Evolutionary conservation across 768 basidiomycete species (phyloP).

Genomic region (Mycena metata): DNA sequence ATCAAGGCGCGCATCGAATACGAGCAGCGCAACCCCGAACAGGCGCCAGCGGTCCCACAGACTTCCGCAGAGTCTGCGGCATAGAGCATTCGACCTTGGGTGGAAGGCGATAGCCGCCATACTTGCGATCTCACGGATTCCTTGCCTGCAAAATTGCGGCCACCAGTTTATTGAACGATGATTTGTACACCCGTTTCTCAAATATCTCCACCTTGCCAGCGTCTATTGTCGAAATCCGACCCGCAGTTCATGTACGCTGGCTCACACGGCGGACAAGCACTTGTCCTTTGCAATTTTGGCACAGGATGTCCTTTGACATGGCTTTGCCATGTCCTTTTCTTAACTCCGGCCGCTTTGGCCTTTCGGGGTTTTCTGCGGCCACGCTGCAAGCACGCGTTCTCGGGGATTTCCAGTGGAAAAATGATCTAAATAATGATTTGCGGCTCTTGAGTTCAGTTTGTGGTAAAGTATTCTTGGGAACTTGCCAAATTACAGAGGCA

Average conservation of each 20-base stretch:
- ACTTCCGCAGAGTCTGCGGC: conserved; percentile 27
- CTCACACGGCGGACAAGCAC: too few relatives aligned
- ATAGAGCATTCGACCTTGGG: conserved; percentile 29
- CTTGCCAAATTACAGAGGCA: too few relatives aligned
- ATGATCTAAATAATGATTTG: too few relatives aligned
- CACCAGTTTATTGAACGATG: conserved; percentile 28
- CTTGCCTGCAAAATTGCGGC: conserved; percentile 28
- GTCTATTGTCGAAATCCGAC: conserved; percentile 29
- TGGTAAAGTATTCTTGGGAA: too few relatives aligned
- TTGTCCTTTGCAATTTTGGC: too few relatives aligned
- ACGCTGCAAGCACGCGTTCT: too few relatives aligned
- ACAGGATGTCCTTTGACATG: too few relatives aligned
- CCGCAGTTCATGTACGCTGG: conserved; percentile 24
- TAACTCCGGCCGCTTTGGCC: too few relatives aligned
- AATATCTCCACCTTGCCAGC: conserved; percentile 28
- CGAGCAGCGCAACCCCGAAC: conserved; percentile 30
- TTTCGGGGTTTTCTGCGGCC: too few relatives aligned
- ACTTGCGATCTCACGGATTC: conserved; percentile 25
- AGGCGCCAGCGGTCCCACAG: conserved; percentile 20
- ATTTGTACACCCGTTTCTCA: conserved; percentile 29
- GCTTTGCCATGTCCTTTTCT: too few relatives aligned
- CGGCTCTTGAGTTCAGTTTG: too few relatives aligned
- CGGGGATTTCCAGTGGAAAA: too few relatives aligned
- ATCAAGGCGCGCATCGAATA: conserved; percentile 31
- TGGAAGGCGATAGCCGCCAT: conserved; percentile 29